Evolutionary conservation across 768 basidiomycete species (phyloP).

Genomic region (Mycena rebaudengoi): DNA sequence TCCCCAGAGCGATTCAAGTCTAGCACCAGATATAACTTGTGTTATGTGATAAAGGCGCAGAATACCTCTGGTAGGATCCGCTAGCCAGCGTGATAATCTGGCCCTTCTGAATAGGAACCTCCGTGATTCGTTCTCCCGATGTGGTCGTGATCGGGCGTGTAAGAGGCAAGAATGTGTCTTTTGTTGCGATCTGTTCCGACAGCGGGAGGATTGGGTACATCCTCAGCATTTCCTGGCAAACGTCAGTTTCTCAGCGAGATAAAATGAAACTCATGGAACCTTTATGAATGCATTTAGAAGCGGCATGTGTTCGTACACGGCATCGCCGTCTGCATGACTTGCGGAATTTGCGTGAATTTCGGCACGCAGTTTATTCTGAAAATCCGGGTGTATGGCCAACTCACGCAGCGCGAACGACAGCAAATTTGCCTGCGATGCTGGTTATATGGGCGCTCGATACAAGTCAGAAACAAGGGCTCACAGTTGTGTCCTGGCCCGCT

Average conservation of each 20-base stretch:
- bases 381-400: conserved; percentile 49
- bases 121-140: conserved; percentile 37
- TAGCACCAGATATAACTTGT: neutral
- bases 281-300: conserved; percentile 1
- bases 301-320: neutral
- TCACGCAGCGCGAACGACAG: conserved; percentile 54
- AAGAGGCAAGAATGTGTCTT: conserved; percentile 52
- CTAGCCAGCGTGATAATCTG: conserved; percentile 41
- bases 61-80: conserved; percentile 43
- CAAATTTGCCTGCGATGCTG: conserved; percentile 33
- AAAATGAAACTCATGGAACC: neutral
- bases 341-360: conserved; percentile 39
- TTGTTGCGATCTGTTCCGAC: conserved; percentile 38
- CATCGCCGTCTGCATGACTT: neutral
- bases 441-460: neutral
- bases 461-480: neutral
- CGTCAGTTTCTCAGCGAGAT: too few species aligned
- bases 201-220: conserved; percentile 42
- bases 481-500: conserved; percentile 1
- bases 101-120: conserved; percentile 42
- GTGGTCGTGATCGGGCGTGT: conserved; percentile 39
- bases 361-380: conserved; percentile 54
- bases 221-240: conserved; percentile 42
- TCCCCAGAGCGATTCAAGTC: conserved; percentile 40
- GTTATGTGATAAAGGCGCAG: neutral